Evolutionary conservation across 2,329 filamentous ascomycete genomes (phyloP).

Genomic region (Phyllosticta citrichinensis): DNA sequence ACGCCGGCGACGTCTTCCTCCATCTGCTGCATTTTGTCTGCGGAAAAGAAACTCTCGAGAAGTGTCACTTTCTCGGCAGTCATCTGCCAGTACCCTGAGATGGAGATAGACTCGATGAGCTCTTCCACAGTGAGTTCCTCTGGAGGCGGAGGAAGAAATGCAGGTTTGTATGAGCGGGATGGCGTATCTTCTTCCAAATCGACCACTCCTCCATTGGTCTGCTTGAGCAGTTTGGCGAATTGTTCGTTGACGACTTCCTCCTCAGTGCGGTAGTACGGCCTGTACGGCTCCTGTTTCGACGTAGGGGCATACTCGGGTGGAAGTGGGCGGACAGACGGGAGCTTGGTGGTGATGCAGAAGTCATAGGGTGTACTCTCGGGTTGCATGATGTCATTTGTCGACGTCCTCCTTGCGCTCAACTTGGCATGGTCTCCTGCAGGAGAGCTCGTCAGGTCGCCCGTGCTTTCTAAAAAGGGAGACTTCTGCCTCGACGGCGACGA

Average conservation of each 20-base stretch:
- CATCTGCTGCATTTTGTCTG: neutral
- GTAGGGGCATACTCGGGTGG: conserved; percentile 7
- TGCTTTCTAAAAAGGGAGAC: too few species aligned
- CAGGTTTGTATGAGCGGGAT: too few species aligned
- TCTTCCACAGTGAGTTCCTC: neutral
- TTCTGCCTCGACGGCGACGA: too few species aligned
- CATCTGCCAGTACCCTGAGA: neutral
- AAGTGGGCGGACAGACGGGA: conserved; percentile 23
- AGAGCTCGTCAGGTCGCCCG: too few species aligned
- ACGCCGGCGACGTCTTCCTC: neutral
- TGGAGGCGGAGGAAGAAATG: neutral
- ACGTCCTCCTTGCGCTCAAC: conserved; percentile 1
- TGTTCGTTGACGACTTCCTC: conserved; percentile 42
- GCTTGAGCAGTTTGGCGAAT: conserved; percentile 36
- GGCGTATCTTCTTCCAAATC: too few species aligned
- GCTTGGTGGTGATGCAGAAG: conserved; percentile 39
- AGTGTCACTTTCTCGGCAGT: neutral
- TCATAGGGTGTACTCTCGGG: conserved; percentile 31
- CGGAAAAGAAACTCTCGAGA: neutral
- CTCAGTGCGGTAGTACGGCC: conserved; percentile 26
- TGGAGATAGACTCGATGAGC: neutral
- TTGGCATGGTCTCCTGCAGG: conserved; percentile 5
- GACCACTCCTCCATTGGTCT: too few species aligned
- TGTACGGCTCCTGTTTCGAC: neutral
- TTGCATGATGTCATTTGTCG: conserved; percentile 20